Conservation (phyloP, 2,329 filamentous ascomycete species). For the Penicillium sp. region DNA sequence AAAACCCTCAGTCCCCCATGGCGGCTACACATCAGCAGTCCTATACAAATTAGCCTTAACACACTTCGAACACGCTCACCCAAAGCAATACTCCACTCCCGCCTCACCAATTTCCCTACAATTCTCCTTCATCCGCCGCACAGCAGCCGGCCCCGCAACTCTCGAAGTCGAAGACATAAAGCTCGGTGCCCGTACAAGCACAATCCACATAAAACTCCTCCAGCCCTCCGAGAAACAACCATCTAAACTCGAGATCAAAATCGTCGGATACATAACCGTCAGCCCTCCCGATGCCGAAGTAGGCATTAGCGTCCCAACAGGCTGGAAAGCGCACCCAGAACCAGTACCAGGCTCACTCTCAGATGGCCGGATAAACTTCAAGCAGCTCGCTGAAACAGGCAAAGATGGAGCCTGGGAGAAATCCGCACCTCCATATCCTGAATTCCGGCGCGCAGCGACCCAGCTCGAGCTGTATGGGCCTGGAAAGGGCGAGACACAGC, state of each 20-base stretch:
- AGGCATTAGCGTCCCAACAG: slow-evolving; percentile 57
- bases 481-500: slow-evolving; percentile 21
- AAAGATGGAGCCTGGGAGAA: slow-evolving; percentile 29
- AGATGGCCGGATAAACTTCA: slow-evolving; percentile 27
- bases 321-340: slow-evolving; percentile 53
- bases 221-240: slow-evolving; percentile 35
- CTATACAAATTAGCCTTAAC: slow-evolving; percentile 59
- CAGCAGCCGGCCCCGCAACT: slow-evolving; percentile 55
- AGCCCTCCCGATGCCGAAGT: slow-evolving; percentile 58
- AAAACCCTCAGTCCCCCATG: slow-evolving; percentile 62
- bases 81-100: slow-evolving; percentile 47
- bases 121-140: slow-evolving; percentile 65
- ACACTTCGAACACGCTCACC: slow-evolving; percentile 61
- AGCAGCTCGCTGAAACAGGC: slow-evolving; percentile 20
- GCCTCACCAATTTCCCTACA: slow-evolving; percentile 65
- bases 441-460: slow-evolving; percentile 49
- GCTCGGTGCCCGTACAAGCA: slow-evolving; percentile 62
- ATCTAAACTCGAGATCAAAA: slow-evolving; percentile 54
- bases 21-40: slow-evolving; percentile 65
- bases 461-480: slow-evolving; percentile 52
- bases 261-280: slow-evolving; percentile 65
- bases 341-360: slow-evolving; percentile 41
- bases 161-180: slow-evolving; percentile 64
- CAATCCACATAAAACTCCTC: slow-evolving; percentile 61
- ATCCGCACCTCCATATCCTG: slow-evolving; percentile 27